A percentile compares a stretch with the other conserved stretches of the same genome.
phyloP scores from a whole-genome alignment of 192 early-diverging fungal species.

The Coemansia brasiliensis region DNA sequence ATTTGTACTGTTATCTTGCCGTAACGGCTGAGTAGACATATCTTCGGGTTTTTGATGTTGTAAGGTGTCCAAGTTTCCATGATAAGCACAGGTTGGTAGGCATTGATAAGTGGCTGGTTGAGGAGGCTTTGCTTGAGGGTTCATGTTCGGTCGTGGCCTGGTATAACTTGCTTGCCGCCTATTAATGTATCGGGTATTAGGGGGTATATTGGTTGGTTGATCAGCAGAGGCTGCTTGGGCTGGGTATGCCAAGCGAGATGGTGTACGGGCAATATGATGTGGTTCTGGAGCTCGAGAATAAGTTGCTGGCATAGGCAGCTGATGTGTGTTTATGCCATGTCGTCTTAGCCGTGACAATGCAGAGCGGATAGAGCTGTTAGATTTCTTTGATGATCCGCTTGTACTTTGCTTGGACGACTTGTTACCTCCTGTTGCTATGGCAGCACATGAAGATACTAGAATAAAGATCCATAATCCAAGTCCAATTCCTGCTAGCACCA shows the following conservation, averaged over 20 bases:
- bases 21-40: neutral
- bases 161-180: neutral
- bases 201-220: neutral
- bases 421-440: conserved; percentile 33
- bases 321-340: neutral
- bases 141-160: neutral
- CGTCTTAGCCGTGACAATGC: conserved; percentile 6
- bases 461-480: conserved; percentile 46
- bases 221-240: neutral
- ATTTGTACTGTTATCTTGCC: neutral
- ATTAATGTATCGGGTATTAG: neutral
- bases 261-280: neutral
- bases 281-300: conserved; percentile 1
- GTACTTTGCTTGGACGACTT: neutral
- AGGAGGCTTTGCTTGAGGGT: neutral
- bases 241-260: neutral
- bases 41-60: neutral
- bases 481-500: conserved; percentile 33
- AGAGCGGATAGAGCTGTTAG: conserved; percentile 21
- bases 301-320: conserved; percentile 10
- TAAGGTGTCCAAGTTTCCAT: neutral
- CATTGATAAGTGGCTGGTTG: conserved; percentile 2
- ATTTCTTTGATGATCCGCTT: conserved; percentile 5
- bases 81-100: conserved; percentile 3
- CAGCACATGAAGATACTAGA: conserved; percentile 25